Evolutionary conservation across 768 basidiomycete species (phyloP).

Genomic region (Rickenella mellea): DNA sequence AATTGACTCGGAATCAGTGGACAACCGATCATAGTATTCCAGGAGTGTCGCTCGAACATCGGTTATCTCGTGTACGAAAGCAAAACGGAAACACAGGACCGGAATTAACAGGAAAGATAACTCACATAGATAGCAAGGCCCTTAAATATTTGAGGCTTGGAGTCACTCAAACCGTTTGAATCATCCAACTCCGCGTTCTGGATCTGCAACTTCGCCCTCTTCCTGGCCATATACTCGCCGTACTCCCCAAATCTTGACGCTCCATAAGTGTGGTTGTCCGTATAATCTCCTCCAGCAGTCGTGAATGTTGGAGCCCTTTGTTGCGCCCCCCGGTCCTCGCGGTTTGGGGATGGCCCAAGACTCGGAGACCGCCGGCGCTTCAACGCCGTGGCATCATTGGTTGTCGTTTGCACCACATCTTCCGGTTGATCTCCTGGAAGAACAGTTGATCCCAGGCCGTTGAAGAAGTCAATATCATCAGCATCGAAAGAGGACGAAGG

Average conservation of each 20-base stretch:
- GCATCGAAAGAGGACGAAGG: no score
- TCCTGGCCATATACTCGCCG: slow-evolving; percentile 84
- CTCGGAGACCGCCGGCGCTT: slow-evolving; percentile 1
- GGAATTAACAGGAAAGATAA: no score
- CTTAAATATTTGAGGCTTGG: slow-evolving; percentile 48
- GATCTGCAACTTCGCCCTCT: slow-evolving; percentile 83
- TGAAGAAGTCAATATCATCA: slow-evolving; percentile 44
- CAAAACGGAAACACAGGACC: no score
- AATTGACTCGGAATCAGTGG: no score
- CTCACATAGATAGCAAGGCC: slow-evolving; percentile 78
- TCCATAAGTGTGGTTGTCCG: slow-evolving; percentile 46
- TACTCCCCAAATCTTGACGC: slow-evolving; percentile 74
- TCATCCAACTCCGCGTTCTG: slow-evolving; percentile 46
- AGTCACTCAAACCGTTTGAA: slow-evolving; percentile 10
- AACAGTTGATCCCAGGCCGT: slow-evolving; percentile 32
- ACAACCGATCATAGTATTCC: no score
- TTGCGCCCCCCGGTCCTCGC: neutral
- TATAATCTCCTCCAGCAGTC: neutral
- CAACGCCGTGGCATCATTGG: slow-evolving; percentile 6
- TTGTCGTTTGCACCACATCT: slow-evolving; percentile 24
- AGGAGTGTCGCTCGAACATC: no score
- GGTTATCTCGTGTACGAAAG: no score
- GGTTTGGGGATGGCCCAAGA: slow-evolving; percentile 8
- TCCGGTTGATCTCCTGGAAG: slow-evolving; percentile 38
- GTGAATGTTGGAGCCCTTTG: no score